Base-by-base conservation (phyloP, 495 filamentous ascomycete genomes). In the Friedmanniomyces simplex region DNA sequence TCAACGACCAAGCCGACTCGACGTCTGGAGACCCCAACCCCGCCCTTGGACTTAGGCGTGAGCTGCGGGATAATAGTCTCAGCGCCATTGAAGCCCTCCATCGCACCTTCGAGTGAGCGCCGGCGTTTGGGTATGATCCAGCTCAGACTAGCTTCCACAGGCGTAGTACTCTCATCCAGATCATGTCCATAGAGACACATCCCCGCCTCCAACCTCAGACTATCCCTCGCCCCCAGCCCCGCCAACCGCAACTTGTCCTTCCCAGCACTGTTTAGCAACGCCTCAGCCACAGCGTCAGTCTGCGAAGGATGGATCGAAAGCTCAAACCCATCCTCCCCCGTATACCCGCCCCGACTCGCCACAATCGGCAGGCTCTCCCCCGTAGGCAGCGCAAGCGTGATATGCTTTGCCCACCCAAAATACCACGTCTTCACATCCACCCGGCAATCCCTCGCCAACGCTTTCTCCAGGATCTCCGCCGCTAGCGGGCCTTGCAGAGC, bases 141-240 rank as follows among this genome's bases (percentile, higher is more conserved):
- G 69, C 79, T 77, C 2, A 98, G 77, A 2, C 80, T 82, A 3
- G 82, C 93, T 71, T 89, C 86, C 21, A 88, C 88, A 1, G 94
- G 93, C 4, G 94, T 95, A 21, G 86, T 95, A 2, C 76, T 74
- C 58, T 95, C 94, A 66, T 94, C 82, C 45, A 98, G 80, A 72
- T 98, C 93, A 69, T 96, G 89, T n/a, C 93, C 93, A 74, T 97
- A 97, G 24, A 97, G 80, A 71, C 90, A 97, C 91, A 98, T 91
- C 50, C 93, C 93, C 0, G 94, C 93, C 72, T 98, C 93, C 10
- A 98, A 81, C 18, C 93, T 82, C 58, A 98, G 79, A 62, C 85
- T 93, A 70, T 98, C 94, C 55, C 93, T 80, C 5, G 93, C 89
- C 3, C 89, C 93, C 0, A 98, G 77, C 13, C 93, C 93, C 22